These are phyloP conservation scores for Amanita muscaria DNA, from an alignment of 768 basidiomycete species.

Conservation along the genomic window DNA sequence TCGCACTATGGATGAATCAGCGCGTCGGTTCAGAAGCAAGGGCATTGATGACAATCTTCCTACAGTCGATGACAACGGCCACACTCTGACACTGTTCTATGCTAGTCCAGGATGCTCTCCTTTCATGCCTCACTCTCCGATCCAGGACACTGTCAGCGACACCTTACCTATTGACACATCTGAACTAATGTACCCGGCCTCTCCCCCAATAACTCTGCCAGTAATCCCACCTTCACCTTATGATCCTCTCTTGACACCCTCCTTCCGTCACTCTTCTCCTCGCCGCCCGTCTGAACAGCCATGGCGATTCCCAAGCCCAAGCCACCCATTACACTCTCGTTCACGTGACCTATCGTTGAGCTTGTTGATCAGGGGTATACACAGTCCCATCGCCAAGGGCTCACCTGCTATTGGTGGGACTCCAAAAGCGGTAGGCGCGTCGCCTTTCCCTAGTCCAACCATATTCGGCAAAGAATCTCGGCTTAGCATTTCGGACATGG, in stretches of 20 bases:
- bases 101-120: slow-evolving; percentile 26
- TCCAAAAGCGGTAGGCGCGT: slow-evolving; percentile 25
- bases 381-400: slow-evolving; percentile 37
- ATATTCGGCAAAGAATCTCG: slow-evolving; percentile 15
- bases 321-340: slow-evolving; percentile 63
- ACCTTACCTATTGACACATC: slow-evolving; percentile 15
- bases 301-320: slow-evolving; percentile 75
- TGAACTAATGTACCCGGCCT: slow-evolving; percentile 13
- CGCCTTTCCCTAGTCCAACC: slow-evolving; percentile 25
- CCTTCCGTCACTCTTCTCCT: slow-evolving; percentile 71
- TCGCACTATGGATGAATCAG: slow-evolving; percentile 21
- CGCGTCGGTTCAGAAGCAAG: slow-evolving; percentile 13
- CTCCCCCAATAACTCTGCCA: slow-evolving; percentile 23
- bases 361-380: slow-evolving; percentile 47
- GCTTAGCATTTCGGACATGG: slow-evolving; percentile 16
- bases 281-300: slow-evolving; percentile 72
- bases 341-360: slow-evolving; percentile 57
- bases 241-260: slow-evolving; percentile 63
- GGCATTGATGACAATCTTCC: slow-evolving; percentile 14
- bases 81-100: slow-evolving; percentile 12
- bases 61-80: slow-evolving; percentile 15
- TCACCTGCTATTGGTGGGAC: slow-evolving; percentile 20
- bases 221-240: slow-evolving; percentile 63
- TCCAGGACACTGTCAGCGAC: slow-evolving; percentile 21
- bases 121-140: slow-evolving; percentile 25